Evolutionary conservation across 768 basidiomycete genomes (phyloP).

Genomic region (Boletus pseudopeckii): DNA sequence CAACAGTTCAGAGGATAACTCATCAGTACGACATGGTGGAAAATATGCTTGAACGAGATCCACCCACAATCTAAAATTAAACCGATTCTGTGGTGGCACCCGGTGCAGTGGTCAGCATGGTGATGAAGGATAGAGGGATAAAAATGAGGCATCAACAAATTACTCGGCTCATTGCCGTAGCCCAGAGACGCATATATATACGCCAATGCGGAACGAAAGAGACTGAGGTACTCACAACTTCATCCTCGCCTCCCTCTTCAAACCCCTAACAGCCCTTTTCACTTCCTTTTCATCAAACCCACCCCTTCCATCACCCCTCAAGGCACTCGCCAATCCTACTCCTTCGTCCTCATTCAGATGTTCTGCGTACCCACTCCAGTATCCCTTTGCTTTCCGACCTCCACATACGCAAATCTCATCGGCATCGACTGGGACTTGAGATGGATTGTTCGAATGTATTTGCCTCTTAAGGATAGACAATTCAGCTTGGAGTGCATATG

Average conservation of each 20-base stretch:
- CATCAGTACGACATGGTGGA: constrained; percentile 2
- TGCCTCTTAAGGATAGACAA: constrained; percentile 59
- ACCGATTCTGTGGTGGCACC: constrained; percentile 19
- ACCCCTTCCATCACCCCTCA: constrained; percentile 47
- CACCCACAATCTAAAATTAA: constrained; percentile 28
- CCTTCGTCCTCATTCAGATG: constrained; percentile 44
- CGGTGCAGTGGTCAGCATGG: constrained; percentile 3
- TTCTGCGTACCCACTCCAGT: constrained; percentile 67
- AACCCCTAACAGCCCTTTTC: constrained; percentile 55
- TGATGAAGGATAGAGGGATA: not conserved
- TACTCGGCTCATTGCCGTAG: not conserved
- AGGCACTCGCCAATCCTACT: constrained; percentile 43
- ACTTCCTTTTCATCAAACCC: constrained; percentile 70
- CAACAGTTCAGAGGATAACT: not conserved
- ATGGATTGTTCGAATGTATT: constrained; percentile 19
- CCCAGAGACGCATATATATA: not conserved
- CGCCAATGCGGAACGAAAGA: not conserved
- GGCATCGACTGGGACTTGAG: constrained; percentile 11
- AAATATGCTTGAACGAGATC: not conserved
- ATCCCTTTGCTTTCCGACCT: constrained; percentile 57
- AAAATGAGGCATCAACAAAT: not conserved
- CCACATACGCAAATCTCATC: constrained; percentile 51
- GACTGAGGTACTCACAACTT: constrained; percentile 52
- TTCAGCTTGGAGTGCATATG: constrained; percentile 84
- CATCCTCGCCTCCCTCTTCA: constrained; percentile 69